These are phyloP conservation scores for Candida caryicola DNA, from an alignment of 805 yeast species.

Conservation along the genomic window DNA sequence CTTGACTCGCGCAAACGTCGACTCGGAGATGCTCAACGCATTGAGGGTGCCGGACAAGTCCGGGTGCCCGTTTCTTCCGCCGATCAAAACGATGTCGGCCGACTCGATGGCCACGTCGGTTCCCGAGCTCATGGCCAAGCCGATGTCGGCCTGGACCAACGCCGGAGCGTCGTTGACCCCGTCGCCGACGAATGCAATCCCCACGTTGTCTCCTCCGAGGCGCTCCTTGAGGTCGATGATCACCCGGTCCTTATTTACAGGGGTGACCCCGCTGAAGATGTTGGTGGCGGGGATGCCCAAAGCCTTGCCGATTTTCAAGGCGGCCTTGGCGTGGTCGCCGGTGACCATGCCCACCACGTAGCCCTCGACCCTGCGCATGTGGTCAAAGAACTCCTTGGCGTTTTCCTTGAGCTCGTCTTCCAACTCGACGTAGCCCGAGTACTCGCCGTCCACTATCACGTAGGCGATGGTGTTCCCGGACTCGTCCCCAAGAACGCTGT, in stretches of 20 bases:
- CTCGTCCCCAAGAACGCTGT: slow-evolving; percentile 10
- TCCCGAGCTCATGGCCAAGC: slow-evolving; percentile 88
- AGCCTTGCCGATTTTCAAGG: slow-evolving; percentile 58
- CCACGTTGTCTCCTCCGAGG: slow-evolving; percentile 32
- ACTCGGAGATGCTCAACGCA: slow-evolving; percentile 65
- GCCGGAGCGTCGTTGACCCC: slow-evolving; percentile 99
- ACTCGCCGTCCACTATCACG: slow-evolving; percentile 55
- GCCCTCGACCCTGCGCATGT: slow-evolving; percentile 47
- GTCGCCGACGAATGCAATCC: slow-evolving; percentile 90
- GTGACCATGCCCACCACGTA: slow-evolving; percentile 80
- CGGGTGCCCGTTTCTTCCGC: slow-evolving; percentile 26
- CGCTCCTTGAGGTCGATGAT: slow-evolving; percentile 55
- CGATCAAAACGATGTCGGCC: slow-evolving; percentile 84
- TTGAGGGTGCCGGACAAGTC: slow-evolving; percentile 51
- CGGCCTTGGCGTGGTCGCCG: slow-evolving; percentile 73
- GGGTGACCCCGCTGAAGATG: slow-evolving; percentile 74
- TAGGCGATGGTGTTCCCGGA: slow-evolving; percentile 47
- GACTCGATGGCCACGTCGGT: slow-evolving; percentile 96
- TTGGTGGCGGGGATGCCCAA: slow-evolving; percentile 64
- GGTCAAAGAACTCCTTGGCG: slow-evolving; percentile 56
- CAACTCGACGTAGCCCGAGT: slow-evolving; percentile 65
- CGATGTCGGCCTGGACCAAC: slow-evolving; percentile 79
- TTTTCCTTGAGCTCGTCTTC: slow-evolving; percentile 67
- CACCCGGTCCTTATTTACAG: slow-evolving; percentile 70
- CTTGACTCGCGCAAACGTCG: slow-evolving; percentile 71